Percentiles rank a stretch among this genome's conserved stretches.
Conservation (phyloP, 306 rosid species). For the Trifolium subterraneum region DNA sequence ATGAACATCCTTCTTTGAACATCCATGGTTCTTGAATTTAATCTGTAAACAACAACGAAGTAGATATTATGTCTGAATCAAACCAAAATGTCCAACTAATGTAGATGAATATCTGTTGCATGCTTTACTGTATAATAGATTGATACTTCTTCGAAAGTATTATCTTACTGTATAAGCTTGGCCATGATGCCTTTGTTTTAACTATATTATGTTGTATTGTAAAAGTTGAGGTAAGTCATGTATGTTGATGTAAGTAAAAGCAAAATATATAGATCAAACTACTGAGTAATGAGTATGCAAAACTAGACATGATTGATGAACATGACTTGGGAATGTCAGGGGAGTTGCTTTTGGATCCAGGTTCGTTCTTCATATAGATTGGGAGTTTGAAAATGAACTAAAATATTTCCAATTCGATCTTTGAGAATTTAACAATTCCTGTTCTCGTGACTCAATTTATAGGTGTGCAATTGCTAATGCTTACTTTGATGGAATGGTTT, state of each 20-base stretch:
- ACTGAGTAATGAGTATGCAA: too few relatives aligned
- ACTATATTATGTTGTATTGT: too few relatives aligned
- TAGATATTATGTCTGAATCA: conserved; percentile 32
- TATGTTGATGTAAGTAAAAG: too few relatives aligned
- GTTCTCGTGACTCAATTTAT: not conserved
- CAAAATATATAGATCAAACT: too few relatives aligned
- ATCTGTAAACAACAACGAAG: conserved; percentile 22
- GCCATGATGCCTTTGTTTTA: too few relatives aligned
- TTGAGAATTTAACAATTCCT: not conserved
- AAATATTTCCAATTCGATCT: not conserved
- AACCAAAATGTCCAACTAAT: conserved; percentile 11
- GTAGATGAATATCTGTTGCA: conserved; percentile 23
- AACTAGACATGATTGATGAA: too few relatives aligned
- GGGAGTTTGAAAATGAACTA: not conserved
- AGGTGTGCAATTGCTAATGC: too few relatives aligned
- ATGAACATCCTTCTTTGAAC: conserved; percentile 9
- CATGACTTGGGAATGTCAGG: not conserved
- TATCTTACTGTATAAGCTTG: too few relatives aligned
- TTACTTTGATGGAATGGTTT: too few relatives aligned
- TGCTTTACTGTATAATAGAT: conserved; percentile 35
- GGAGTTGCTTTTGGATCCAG: not conserved
- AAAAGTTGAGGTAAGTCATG: too few relatives aligned
- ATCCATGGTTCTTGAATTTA: conserved; percentile 14
- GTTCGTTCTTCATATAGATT: not conserved
- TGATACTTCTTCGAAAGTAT: conserved; percentile 20